A percentile compares a stretch with the other conserved stretches of the same genome.
These are phyloP conservation scores for Akebia trifoliata DNA, from an alignment of 164 flowering plant genomes.

Conservation along the genomic window DNA sequence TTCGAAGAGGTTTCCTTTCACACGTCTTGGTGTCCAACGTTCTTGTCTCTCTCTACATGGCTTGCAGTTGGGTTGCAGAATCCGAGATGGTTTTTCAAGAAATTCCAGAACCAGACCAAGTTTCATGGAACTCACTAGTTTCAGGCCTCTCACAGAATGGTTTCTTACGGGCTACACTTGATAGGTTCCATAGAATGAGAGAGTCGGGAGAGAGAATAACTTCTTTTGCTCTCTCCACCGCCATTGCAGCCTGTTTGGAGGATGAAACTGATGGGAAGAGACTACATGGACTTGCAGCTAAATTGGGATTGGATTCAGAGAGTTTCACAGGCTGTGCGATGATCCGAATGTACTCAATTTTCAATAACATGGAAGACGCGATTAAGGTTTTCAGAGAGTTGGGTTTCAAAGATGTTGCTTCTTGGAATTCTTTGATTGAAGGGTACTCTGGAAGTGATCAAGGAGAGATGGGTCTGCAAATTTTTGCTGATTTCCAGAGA, in stretches of 20 bases:
- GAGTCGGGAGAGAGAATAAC: slow-evolving; percentile 6
- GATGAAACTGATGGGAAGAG: slow-evolving; percentile 10
- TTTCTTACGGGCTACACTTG: slow-evolving; percentile 8
- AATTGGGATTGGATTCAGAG: slow-evolving; percentile 15
- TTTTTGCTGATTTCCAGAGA: slow-evolving; percentile 14
- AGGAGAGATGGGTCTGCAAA: slow-evolving; percentile 18
- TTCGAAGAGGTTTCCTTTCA: slow-evolving; percentile 15
- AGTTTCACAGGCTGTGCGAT: slow-evolving; percentile 18
- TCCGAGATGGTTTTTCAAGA: slow-evolving; percentile 18
- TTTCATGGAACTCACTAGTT: slow-evolving; percentile 25
- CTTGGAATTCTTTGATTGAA: slow-evolving; percentile 26
- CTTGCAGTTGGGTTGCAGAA: slow-evolving; percentile 8
- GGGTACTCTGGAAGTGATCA: slow-evolving; percentile 13
- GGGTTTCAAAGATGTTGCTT: slow-evolving; percentile 18
- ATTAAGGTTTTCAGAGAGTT: slow-evolving; percentile 10
- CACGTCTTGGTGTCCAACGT: slow-evolving; percentile 18
- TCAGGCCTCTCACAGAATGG: slow-evolving; percentile 22
- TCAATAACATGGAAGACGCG: slow-evolving; percentile 18
- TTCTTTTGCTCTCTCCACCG: slow-evolving; percentile 17
- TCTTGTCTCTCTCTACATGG: slow-evolving; percentile 22
- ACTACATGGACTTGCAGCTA: slow-evolving; percentile 19
- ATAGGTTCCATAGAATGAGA: slow-evolving; percentile 19
- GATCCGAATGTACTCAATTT: slow-evolving; percentile 17
- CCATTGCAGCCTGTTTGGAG: slow-evolving; percentile 14
- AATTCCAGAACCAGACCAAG: slow-evolving; percentile 18